Percentiles rank a stretch among this genome's conserved stretches.
Evolutionary conservation across 257 asterid species (phyloP).

Genomic region (Mitragyna speciosa): DNA sequence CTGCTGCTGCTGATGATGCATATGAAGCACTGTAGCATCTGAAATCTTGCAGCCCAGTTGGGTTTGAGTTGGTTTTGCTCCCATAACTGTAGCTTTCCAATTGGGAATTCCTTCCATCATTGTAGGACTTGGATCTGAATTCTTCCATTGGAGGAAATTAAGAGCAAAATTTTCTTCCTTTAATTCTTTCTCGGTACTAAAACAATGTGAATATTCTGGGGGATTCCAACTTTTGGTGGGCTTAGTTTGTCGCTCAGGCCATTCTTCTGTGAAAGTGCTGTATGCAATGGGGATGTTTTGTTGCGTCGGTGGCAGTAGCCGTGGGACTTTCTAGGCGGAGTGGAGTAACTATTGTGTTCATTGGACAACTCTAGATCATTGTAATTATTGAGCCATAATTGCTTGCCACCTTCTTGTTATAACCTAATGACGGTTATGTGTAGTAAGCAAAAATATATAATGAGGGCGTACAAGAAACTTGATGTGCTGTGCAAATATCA

Average conservation of each 20-base stretch:
- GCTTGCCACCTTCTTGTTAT: background rate
- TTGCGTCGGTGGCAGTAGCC: conserved; percentile 12
- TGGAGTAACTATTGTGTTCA: background rate
- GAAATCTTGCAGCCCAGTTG: conserved; percentile 60
- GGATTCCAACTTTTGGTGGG: background rate
- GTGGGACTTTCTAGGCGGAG: background rate
- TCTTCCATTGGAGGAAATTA: conserved; percentile 42
- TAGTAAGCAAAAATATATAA: too few relatives aligned
- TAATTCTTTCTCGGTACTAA: background rate
- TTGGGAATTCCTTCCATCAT: conserved; percentile 32
- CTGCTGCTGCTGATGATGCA: conserved; percentile 42
- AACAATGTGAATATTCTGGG: background rate
- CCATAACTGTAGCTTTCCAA: conserved; percentile 29
- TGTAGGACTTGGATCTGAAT: conserved; percentile 49
- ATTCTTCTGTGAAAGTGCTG: conserved; percentile 6
- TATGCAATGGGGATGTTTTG: background rate
- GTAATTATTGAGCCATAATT: background rate
- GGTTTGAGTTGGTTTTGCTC: conserved; percentile 31
- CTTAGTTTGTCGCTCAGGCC: background rate
- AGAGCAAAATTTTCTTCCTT: background rate
- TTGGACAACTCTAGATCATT: background rate
- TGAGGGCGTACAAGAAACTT: too few relatives aligned
- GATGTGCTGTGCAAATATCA: too few relatives aligned
- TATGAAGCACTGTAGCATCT: conserved; percentile 71
- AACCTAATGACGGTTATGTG: too few relatives aligned